Conservation (phyloP, 371 early-diverging fungal species). For the Quaeritorhiza haematococci region DNA sequence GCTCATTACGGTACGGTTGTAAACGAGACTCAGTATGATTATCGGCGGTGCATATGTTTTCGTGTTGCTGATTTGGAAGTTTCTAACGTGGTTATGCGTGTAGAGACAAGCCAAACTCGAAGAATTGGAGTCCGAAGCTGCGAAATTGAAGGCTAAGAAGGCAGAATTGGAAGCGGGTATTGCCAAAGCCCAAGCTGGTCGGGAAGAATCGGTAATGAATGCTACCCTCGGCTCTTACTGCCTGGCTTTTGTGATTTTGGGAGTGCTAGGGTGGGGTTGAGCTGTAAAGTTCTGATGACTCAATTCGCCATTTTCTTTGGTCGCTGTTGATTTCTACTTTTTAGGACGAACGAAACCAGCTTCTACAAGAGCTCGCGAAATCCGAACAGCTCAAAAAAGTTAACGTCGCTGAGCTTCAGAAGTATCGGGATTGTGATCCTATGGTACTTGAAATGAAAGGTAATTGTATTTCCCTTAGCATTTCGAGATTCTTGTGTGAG, state of each 20-base stretch:
- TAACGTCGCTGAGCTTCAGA: slow-evolving; percentile 47
- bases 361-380: slow-evolving; percentile 45
- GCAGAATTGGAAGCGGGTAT: slow-evolving; percentile 36
- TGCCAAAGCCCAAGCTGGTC: slow-evolving; percentile 35
- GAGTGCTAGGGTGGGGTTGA: background rate
- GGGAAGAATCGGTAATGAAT: slow-evolving; percentile 52
- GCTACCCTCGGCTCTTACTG: background rate
- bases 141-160: slow-evolving; percentile 18
- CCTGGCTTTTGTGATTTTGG: background rate
- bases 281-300: background rate
- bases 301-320: background rate
- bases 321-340: background rate
- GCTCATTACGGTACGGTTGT: slow-evolving; percentile 50
- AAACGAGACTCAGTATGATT: background rate
- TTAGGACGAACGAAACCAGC: slow-evolving; percentile 48
- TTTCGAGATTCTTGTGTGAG: background rate
- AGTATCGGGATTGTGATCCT: slow-evolving; percentile 77
- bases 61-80: slow-evolving; percentile 1
- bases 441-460: slow-evolving; percentile 60
- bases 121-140: slow-evolving; percentile 36
- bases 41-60: background rate
- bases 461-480: slow-evolving; percentile 12
- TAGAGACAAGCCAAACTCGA: slow-evolving; percentile 43
- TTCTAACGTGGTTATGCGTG: slow-evolving; percentile 13
- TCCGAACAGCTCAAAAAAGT: slow-evolving; percentile 32